Evolutionary conservation across 331 rosid species (phyloP), one percentile per base, ranked within the genome.

Genomic region (Spiraea crenata): DNA sequence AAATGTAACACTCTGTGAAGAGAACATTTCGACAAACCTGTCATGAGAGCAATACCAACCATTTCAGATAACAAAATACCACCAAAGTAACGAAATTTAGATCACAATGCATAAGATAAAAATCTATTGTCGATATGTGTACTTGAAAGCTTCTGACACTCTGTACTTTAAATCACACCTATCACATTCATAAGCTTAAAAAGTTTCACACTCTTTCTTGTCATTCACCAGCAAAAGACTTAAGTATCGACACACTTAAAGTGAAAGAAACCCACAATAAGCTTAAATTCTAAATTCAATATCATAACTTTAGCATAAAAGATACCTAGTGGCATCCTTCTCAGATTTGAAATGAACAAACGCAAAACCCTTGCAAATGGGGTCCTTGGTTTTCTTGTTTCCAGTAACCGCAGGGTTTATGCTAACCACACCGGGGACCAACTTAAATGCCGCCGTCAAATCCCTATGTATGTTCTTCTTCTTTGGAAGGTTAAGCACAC

Each of bases 371-470:
- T 87, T 91, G 85, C 97, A 93, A 62, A 87, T 61, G 50, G 98
- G 97, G 74, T 93, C 98, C 85, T 93, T 86, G 39, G 98, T 93
- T 82, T 90, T 93, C 83, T 89, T 89, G 85, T 84, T 93, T 70
- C 97, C 96, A 41, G 72, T 51, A 69, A 87, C 92, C 57, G 79
- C 86, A 6, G 95, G 96, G 79, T 71, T 77, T 74, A 93, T 82
- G 57, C 85, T 80, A 57, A 80, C 38, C 76, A 93, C 71, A 45
- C 93, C 91, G 2, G 83, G 95, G 20, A 89, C 77, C 70, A 82
- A 85, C 71, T 83, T 77, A 60, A 93, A 87, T 52, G 97, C 95
- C 17, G 70, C 56, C 67, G 72, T 87, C 78, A 93, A 84, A 81
- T 93, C 96, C 83, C 91, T 86, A 20, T 79, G 86, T n/a, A 85